Base-by-base conservation (phyloP, 2,329 filamentous ascomycete genomes). In the Xylaria sp. region DNA sequence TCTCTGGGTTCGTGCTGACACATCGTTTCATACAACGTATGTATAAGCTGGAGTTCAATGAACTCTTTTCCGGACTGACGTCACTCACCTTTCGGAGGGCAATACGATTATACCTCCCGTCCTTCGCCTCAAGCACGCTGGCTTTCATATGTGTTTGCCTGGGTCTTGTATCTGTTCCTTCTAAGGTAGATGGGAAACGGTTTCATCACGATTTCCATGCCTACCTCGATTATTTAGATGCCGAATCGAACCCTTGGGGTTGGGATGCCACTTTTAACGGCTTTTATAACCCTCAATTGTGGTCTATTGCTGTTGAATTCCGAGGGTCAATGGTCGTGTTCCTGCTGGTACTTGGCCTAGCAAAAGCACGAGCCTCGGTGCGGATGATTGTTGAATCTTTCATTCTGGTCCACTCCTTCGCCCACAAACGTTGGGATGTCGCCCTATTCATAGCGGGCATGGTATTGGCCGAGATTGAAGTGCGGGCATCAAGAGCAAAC, bases 61-160 rank as follows among this genome's bases (percentile, higher is more conserved):
- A 76, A 55, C 60, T 78, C 15, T 74, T 74, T 65, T 70, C 72
- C 20, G 69, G 74, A 4, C 72, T 83, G 13, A 78, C 80, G 0
- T 82, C 81, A 9, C 81, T 81, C 23, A 78, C 82, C n/a, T 83
- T 83, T 68, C 79, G 81, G 57, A 78, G 82, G 39, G 79, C 78
- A n/a, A 73, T 82, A 3, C 79, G 82, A 25, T 75, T 84, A 2
- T 83, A 82, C 71, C 70, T 83, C 25, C 82, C 82, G 8, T 79
- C 81, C 2, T 76, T 82, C 57, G 76, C 78, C 7, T 80, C 80
- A 18, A 78, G 81, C 39, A 76, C 81, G 23, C 70, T 82, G 54
- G 77, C 76, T 1, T 81, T 79, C 56, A 71, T 79, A 32, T 72
- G 71, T 34, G 78, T 78, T 32, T 74, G 73, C 32, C 55, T 78